Base-by-base conservation (phyloP, 345 rosid genomes). In the Arabis hirsuta region DNA sequence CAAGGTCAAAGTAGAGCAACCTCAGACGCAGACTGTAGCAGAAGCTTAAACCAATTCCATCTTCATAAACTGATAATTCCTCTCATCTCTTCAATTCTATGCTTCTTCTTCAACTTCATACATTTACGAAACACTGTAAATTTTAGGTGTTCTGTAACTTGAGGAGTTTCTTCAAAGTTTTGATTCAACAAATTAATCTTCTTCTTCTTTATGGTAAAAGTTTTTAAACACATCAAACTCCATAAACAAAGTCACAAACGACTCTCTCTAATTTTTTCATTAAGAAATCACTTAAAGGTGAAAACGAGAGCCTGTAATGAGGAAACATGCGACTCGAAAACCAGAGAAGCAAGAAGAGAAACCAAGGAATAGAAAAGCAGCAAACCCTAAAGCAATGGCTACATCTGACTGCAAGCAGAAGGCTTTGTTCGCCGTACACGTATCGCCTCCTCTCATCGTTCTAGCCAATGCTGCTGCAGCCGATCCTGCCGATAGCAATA, bases 291-390 rank as follows among this genome's bases (percentile, higher is more conserved):
- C 38, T 34, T 86, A 93, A 27, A 85, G 71, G 58, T 86, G 91
- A 71, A 84, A 85, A 61, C 98, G 97, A 60, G 97, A 89, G 78
- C 98, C 98, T 71, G 81, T 84, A 77, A 94, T 82, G 43, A 94
- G 76, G 46, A 85, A 94, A 77, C 90, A 84, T 19, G 75, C 92
- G 34, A 91, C 88, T 60, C 96, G 90, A 76, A 85, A 94, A 69
- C 91, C 98, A 63, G 98, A 94, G 26, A 89, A 73, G 76, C 90
- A 66, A 16, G 87, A 83, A 44, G 97, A 91, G 29, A 88, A 69
- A 64, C 88, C 91, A 3, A 89, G 67, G 75, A 89, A 91, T 11
- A 91, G 70, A 73, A 94, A 94, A 67, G 89, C 95, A 62, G 79
- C 96, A 20, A 89, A 91, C 42, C 98, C 97, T 34, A 94, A 80